phyloP scores from a whole-genome alignment of 73 alveolate genomes.

The Paramecium pentaurelia region DNA sequence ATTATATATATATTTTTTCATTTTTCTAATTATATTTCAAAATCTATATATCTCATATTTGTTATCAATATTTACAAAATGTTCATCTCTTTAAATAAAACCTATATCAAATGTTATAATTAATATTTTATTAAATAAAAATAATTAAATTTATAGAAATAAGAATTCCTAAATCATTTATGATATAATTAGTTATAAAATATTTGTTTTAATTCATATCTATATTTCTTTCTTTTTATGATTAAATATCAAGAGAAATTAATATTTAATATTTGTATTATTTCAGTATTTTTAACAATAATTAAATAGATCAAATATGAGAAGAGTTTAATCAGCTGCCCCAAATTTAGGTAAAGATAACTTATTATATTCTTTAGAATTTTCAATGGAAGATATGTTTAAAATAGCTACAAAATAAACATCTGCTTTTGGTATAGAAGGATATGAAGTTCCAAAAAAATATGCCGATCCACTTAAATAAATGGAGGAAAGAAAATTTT shows the following conservation, averaged over 20 bases:
- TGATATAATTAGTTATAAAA: too few relatives aligned
- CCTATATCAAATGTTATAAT: too few relatives aligned
- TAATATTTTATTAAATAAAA: too few relatives aligned
- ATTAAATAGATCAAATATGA: not conserved
- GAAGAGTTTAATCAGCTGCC: constrained; percentile 19
- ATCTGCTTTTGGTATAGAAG: constrained; percentile 53
- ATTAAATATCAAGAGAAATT: not conserved
- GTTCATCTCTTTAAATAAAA: not conserved
- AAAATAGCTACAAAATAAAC: constrained; percentile 45
- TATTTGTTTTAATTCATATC: too few relatives aligned
- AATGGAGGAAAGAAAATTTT: constrained; percentile 45
- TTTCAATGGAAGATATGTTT: constrained; percentile 44
- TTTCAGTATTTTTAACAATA: not conserved
- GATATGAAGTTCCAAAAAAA: constrained; percentile 61
- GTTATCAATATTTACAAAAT: not conserved
- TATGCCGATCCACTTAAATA: constrained; percentile 53
- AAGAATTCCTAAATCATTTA: not conserved
- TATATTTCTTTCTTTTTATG: not conserved
- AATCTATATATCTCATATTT: not conserved
- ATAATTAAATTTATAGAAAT: too few relatives aligned
- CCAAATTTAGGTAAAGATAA: not conserved
- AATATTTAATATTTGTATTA: not conserved
- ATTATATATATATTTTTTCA: too few relatives aligned
- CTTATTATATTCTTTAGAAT: not conserved
- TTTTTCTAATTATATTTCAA: too few relatives aligned